Evolutionary conservation across 305 asterid genomes (phyloP), one percentile per base, ranked within the genome.

Genomic region (Fraxinus sp.): DNA sequence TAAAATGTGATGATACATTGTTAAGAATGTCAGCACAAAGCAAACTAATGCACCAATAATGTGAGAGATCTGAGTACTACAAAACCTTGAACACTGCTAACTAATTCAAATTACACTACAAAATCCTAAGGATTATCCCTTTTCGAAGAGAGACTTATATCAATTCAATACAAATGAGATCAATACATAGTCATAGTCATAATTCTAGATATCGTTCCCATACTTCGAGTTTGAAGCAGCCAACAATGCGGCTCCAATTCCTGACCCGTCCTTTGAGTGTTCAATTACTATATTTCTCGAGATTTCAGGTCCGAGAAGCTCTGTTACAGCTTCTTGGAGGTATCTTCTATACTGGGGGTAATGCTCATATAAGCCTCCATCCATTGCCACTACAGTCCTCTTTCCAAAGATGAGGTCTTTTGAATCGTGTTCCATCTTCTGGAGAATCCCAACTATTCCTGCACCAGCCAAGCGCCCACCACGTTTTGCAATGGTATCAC

Each of bases 351-450:
- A 92, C 57, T 92, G 97, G 2, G 93, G 97, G 83, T 91, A 91
- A 82, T 94, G 89, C 85, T 92, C 98, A 20, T 94, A 94, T 80
- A 94, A 82, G 4, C 97, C 97, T 14, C 98, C 98, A 49, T 94
- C 98, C 95, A 92, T 92, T 0, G 98, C 98, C 89, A 93, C 98
- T 20, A 90, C 97, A 33, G 94, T 88, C 73, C 95, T 88, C 86
- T 91, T 93, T 37, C 95, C 97, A 26, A 92, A 93, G 4, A 89
- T 78, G 7, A 78, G 64, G 2, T 93, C 93, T 77, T 86, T 85
- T 0, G 93, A 88, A 78, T 93, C 94, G 57, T 81, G 85, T 84
- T 94, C 97, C 94, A 94, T 90, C 89, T 93, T 94, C 62, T 91
- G 83, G 16, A 94, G 90, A 82, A 94, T 94, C 84, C 98, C 98